Conservation (phyloP, 192 early-diverging fungal species). For the Coemansia sp. region DNA sequence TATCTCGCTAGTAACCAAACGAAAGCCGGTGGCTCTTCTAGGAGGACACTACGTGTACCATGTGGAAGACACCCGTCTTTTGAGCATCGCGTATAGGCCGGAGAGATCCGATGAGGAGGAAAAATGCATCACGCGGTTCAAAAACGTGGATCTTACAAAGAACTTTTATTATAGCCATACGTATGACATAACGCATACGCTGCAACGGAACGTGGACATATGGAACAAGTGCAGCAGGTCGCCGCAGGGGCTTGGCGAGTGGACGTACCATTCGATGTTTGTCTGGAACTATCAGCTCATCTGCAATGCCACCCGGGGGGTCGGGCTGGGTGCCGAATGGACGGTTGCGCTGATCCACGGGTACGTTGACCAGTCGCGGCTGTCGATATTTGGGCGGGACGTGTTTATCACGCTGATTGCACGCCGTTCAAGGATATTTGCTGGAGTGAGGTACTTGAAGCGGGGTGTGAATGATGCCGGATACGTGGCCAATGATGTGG, state of each 20-base stretch:
- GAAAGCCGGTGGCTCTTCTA: slow-evolving; percentile 82
- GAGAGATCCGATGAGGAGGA: slow-evolving; percentile 75
- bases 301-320: slow-evolving; percentile 45
- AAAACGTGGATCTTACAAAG: slow-evolving; percentile 87
- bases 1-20: slow-evolving; percentile 78
- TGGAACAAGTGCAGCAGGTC: background rate
- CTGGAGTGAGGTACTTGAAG: slow-evolving; percentile 94
- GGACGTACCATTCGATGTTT: slow-evolving; percentile 80
- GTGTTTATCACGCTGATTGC: slow-evolving; percentile 94
- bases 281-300: slow-evolving; percentile 86
- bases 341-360: slow-evolving; percentile 75
- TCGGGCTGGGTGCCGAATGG: slow-evolving; percentile 41
- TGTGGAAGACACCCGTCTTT: slow-evolving; percentile 82
- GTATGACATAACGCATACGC: slow-evolving; percentile 88
- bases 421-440: slow-evolving; percentile 88
- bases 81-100: slow-evolving; percentile 68
- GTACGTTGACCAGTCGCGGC: slow-evolving; percentile 95
- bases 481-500: slow-evolving; percentile 98
- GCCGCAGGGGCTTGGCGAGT: background rate
- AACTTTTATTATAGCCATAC: slow-evolving; percentile 98
- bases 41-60: slow-evolving; percentile 96
- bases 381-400: slow-evolving; percentile 88
- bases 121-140: slow-evolving; percentile 78
- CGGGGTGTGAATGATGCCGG: slow-evolving; percentile 93
- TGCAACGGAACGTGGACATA: slow-evolving; percentile 73